Evolutionary conservation across 2,329 filamentous ascomycete genomes (phyloP).

Genomic region (Fusarium sp.): DNA sequence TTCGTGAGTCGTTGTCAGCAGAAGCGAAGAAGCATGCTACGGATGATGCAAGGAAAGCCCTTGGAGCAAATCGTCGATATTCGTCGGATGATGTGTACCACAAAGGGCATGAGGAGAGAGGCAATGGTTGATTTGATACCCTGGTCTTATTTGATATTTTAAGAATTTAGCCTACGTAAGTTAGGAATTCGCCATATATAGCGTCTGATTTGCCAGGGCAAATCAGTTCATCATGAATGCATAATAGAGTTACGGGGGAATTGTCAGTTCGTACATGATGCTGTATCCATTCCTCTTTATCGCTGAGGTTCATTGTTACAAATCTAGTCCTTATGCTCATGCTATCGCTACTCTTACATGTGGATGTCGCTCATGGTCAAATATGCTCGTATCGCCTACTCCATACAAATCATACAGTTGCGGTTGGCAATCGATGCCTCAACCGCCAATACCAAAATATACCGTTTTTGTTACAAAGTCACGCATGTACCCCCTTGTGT

Average conservation of each 20-base stretch:
- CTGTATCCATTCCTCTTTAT: constrained; percentile 5
- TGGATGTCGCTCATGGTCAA: background rate
- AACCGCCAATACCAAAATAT: background rate
- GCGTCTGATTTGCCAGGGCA: no score
- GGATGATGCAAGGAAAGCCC: constrained; percentile 9
- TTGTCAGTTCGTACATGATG: background rate
- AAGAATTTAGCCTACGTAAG: background rate
- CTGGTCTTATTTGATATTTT: background rate
- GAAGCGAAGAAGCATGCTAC: constrained; percentile 34
- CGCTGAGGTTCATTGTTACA: background rate
- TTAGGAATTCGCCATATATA: background rate
- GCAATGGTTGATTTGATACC: constrained; percentile 20
- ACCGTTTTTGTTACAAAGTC: background rate
- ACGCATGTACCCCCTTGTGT: background rate
- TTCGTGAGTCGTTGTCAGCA: constrained; percentile 54
- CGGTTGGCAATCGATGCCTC: background rate
- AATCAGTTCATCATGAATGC: background rate
- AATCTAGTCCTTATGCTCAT: background rate
- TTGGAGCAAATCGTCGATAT: constrained; percentile 17
- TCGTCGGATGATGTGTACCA: constrained; percentile 1
- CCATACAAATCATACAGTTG: constrained; percentile 16
- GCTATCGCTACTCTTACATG: constrained; percentile 19
- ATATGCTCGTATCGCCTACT: background rate
- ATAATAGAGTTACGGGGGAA: background rate
- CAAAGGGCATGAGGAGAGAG: background rate